Percentiles rank a stretch among this genome's conserved stretches.
Conservation (phyloP, 352 stramenopile species). For the Phytophthora capsici region DNA sequence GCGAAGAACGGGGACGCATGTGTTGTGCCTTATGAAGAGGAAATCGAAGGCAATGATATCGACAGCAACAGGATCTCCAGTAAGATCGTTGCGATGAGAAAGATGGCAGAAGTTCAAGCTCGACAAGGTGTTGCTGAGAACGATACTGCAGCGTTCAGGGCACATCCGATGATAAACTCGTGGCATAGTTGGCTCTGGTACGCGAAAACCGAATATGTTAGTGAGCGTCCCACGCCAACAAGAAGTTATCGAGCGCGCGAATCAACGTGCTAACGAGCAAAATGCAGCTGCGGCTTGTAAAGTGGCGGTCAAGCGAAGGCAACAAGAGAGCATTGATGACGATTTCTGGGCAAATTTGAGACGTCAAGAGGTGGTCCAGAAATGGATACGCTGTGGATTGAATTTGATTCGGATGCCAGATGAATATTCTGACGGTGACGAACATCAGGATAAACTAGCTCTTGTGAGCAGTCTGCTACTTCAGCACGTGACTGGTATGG, state of each 20-base stretch:
- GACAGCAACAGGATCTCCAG: conserved; percentile 1
- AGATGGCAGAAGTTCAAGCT: too few species aligned
- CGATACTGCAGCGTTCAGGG: background rate
- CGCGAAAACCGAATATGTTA: too few species aligned
- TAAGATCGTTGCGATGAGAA: too few species aligned
- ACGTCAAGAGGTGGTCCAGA: background rate
- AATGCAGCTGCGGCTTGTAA: background rate
- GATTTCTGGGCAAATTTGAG: background rate
- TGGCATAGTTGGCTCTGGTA: too few species aligned
- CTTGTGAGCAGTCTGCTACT: too few species aligned
- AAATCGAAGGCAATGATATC: conserved; percentile 5
- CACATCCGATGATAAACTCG: background rate
- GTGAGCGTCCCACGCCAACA: background rate
- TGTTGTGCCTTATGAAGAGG: background rate
- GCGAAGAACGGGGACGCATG: background rate
- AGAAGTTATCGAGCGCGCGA: background rate
- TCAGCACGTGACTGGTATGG: too few species aligned
- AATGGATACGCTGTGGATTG: background rate
- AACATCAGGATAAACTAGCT: too few species aligned
- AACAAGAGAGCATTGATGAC: too few species aligned
- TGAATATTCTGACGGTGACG: too few species aligned
- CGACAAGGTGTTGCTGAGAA: background rate
- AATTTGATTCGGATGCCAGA: background rate
- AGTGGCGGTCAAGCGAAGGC: background rate
- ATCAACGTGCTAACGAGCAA: conserved; percentile 1